Evolutionary conservation across 2,329 filamentous ascomycete species (phyloP), one percentile per base, ranked within the genome.

Genomic region (Pestalotiopsis sp.): DNA sequence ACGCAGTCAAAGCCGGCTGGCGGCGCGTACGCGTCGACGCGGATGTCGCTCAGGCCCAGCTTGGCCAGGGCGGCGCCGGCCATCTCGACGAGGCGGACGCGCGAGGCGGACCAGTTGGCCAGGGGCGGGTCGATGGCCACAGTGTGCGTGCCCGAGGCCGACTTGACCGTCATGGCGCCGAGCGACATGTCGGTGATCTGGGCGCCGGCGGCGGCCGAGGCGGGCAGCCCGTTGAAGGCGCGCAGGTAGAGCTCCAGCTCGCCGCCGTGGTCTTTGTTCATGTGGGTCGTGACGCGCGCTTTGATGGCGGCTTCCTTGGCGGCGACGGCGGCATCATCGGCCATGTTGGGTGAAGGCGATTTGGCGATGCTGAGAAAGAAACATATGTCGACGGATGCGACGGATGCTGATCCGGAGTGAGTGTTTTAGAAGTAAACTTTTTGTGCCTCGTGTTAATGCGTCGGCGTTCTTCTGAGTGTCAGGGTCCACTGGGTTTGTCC

Each of bases 181-280:
- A 93, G 85, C 40, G 85, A 84, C 70, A 97, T 84, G 77, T 94
- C 91, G 67, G 85, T 83, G 72, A 97, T 83, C 52, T 83, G 80
- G 23, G 92, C 89, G 23, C 83, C 82, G 68, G 87, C 82, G 64
- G 91, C 86, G 64, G 86, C 81, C 69, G 82, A 79, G 7, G 85
- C 76, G 17, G 90, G 86, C 59, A 93, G 83, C 17, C 84, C 79
- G 77, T 83, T 85, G 83, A 90, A 94, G 79, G 94, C 88, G 72
- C 90, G 90, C n/a, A 97, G 88, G 80, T 95, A 97, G 77, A 92
- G 87, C 68, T 87, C 83, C 64, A 97, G 89, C 68, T 93, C 93
- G 73, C 89, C 86, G 65, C 86, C 83, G 82, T 97, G 95, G 80
- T 95, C 92, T 58, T 84, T 83, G 82, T 98, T 97, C 93, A 98